Percentiles rank a stretch among this genome's conserved stretches.
These are phyloP conservation scores for Lactarius quietus DNA, from an alignment of 768 basidiomycete species.

Conservation along the genomic window DNA sequence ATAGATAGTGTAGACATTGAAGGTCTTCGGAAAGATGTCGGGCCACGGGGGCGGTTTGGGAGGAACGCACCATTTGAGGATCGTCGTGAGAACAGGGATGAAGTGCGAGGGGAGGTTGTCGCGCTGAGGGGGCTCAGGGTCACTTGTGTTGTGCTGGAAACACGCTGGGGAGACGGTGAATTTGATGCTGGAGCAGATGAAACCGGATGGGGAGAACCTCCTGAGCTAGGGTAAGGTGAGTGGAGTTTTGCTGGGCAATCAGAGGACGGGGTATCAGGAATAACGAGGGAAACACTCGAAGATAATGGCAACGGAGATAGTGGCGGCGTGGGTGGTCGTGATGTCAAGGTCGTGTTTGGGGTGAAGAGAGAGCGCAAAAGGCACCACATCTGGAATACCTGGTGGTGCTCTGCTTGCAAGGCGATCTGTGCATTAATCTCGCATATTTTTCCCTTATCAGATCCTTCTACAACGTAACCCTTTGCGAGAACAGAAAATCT, in stretches of 20 bases:
- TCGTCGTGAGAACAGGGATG: slow-evolving; percentile 24
- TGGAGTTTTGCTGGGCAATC: slow-evolving; percentile 30
- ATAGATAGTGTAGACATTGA: slow-evolving; percentile 41
- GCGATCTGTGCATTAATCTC: slow-evolving; percentile 59
- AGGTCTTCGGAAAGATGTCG: slow-evolving; percentile 40
- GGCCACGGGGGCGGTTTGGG: slow-evolving; percentile 27
- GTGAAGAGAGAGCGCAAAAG: slow-evolving; percentile 54
- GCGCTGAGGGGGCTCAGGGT: slow-evolving; percentile 20
- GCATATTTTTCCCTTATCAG: slow-evolving; percentile 48
- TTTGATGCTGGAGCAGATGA: slow-evolving; percentile 17
- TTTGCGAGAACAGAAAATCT: slow-evolving; percentile 59
- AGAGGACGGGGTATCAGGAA: slow-evolving; percentile 26
- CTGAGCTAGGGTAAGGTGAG: slow-evolving; percentile 8
- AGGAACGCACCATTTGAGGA: slow-evolving; percentile 21
- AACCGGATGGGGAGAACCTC: slow-evolving; percentile 10
- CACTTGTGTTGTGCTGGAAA: slow-evolving; percentile 14
- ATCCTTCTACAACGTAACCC: slow-evolving; percentile 53
- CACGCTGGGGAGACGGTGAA: slow-evolving; percentile 23
- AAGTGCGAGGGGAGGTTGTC: slow-evolving; percentile 6
- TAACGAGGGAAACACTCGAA: slow-evolving; percentile 27
- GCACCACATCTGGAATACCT: slow-evolving; percentile 64
- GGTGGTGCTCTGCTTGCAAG: slow-evolving; percentile 49
- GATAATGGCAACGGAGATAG: slow-evolving; percentile 28
- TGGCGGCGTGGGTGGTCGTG: slow-evolving; percentile 28
- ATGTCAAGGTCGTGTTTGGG: slow-evolving; percentile 38